Base-by-base conservation (phyloP, 305 asterid species). In the Petunia hybrid region DNA sequence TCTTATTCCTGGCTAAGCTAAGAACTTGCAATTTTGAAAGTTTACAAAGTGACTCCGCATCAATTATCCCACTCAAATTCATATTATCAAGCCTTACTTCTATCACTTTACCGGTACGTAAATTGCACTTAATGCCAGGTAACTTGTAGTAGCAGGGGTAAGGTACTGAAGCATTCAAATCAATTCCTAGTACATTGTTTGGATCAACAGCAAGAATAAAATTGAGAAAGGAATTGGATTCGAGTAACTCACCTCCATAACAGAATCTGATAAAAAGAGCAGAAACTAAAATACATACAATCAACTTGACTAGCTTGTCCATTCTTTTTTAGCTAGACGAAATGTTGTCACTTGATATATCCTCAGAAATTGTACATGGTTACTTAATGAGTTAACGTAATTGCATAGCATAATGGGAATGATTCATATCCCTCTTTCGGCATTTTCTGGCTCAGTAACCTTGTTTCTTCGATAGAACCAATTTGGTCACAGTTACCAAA, bases 161-260 rank as follows among this genome's bases (percentile, higher is more conserved):
- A 43, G 63, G 67, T 7, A 76, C 1, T 5, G 40, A 39, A 73
- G 36, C 55, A 68, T 68, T 51, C 71, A 56, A 56, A 36, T 67
- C 69, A n/a, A 82, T 51, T 41, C 69, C 56, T 39, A 82, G 42
- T 6, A 63, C 83, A 80, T 84, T 87, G 80, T 61, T 60, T 36
- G 85, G 84, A 81, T 87, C 87, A 46, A 87, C 63, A 48, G 82
- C 82, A 0, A 40, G 64, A 70, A 86, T 80, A 57, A 88, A 85
- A 14, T 4, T 67, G 75, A 73, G 51, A 39, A 83, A 83, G 36
- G 79, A 71, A 43, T 69, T 42, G 6, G 82, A 48, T 85, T 85
- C 83, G 5, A 68, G 45, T 4, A 42, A 45, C 78, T 53, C 45
- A 8, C 73, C 80, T 39, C 62, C 84, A 62, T 63, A 46, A 76